These are phyloP conservation scores for Cadophora sp. DNA, from an alignment of 2,329 filamentous ascomycete genomes.

Conservation along the genomic window DNA sequence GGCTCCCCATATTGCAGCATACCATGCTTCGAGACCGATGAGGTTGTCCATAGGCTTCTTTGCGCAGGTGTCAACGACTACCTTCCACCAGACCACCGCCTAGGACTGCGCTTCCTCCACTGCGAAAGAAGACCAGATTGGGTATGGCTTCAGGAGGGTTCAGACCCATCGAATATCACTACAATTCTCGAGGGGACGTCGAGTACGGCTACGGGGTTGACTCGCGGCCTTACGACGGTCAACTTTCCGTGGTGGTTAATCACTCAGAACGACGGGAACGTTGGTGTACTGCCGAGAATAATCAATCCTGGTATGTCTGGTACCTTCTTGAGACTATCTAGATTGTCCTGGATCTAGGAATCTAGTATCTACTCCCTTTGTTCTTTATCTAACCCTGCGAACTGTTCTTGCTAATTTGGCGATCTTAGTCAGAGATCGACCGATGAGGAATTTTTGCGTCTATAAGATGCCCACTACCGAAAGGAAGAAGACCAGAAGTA, in stretches of 20 bases:
- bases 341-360: too few relatives aligned
- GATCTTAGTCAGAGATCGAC: neutral
- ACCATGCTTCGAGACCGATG: neutral
- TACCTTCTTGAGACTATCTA: too few relatives aligned
- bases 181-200: neutral
- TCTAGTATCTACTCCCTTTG: too few relatives aligned
- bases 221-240: neutral
- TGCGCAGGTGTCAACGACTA: neutral
- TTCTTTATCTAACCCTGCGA: too few relatives aligned
- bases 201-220: too few relatives aligned
- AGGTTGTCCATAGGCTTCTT: neutral
- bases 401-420: neutral
- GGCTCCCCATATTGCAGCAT: neutral
- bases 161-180: neutral
- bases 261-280: too few relatives aligned
- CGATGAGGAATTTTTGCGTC: neutral
- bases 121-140: neutral
- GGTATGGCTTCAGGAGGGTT: neutral
- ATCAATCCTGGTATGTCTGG: too few relatives aligned
- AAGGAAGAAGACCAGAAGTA: neutral
- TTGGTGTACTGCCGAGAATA: too few relatives aligned
- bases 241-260: too few relatives aligned
- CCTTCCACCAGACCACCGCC: neutral
- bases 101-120: neutral
- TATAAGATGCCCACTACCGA: neutral